Evolutionary conservation across 2,329 filamentous ascomycete genomes (phyloP).

Genomic region (Colletotrichum aenigma): DNA sequence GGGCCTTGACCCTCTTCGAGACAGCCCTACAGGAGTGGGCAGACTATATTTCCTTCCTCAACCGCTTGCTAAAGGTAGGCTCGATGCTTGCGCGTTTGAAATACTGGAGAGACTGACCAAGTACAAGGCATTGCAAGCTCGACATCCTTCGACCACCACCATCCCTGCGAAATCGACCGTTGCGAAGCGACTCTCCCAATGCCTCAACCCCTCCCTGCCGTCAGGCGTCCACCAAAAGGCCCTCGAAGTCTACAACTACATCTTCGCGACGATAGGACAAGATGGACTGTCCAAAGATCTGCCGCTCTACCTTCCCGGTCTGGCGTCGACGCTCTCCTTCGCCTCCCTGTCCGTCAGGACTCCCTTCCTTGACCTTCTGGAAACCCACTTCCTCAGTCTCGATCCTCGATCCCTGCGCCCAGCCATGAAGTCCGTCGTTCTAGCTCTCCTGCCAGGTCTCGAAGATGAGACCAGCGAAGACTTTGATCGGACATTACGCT

Average conservation of each 20-base stretch:
- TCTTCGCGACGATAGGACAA: constrained; percentile 85
- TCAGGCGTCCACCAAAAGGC: constrained; percentile 98
- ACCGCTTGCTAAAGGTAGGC: constrained; percentile 82
- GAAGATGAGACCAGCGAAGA: constrained; percentile 98
- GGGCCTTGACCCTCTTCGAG: constrained; percentile 88
- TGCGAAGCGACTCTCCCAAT: constrained; percentile 92
- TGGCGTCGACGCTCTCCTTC: constrained; percentile 89
- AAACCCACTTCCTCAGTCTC: constrained; percentile 77
- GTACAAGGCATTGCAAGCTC: constrained; percentile 81
- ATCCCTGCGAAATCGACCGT: constrained; percentile 85
- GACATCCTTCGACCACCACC: constrained; percentile 71
- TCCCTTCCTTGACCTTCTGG: constrained; percentile 82
- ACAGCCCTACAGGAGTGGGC: constrained; percentile 97
- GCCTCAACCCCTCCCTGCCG: constrained; percentile 88
- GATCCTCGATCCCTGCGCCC: constrained; percentile 77
- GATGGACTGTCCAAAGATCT: constrained; percentile 83
- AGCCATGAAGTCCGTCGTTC: constrained; percentile 86
- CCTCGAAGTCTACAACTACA: constrained; percentile 88
- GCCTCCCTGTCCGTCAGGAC: constrained; percentile 91
- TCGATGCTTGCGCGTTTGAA: not conserved
- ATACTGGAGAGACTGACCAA: not conserved
- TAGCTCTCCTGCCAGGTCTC: constrained; percentile 87
- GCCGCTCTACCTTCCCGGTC: constrained; percentile 85
- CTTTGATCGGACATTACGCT: constrained; percentile 83
- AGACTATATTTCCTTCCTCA: constrained; percentile 97